phyloP scores from a whole-genome alignment of 352 stramenopile genomes.

The Phytophthora boehmeriae region DNA sequence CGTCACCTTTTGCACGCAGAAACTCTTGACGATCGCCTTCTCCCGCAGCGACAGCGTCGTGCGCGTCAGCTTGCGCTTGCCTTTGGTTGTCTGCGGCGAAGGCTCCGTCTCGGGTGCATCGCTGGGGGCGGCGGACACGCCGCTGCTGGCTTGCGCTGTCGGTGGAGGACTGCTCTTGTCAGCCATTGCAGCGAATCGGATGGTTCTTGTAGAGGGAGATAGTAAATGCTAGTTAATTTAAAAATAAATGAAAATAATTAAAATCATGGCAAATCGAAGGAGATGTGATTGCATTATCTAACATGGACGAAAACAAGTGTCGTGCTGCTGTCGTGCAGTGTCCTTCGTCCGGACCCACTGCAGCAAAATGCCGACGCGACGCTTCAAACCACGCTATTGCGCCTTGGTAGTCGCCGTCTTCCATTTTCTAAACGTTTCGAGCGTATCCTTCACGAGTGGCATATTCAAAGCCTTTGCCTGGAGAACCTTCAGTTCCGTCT shows the following conservation, averaged over 20 bases:
- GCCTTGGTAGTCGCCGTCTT: no score
- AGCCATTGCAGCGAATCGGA: conserved; percentile 6
- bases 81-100: neutral
- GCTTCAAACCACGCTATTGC: no score
- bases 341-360: no score
- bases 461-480: no score
- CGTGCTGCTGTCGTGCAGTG: no score
- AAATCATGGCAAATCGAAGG: neutral
- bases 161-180: conserved; percentile 1
- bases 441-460: no score
- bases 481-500: no score
- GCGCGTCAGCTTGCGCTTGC: conserved; percentile 41
- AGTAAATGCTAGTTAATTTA: no score
- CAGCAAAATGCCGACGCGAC: no score
- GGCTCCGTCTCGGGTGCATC: neutral
- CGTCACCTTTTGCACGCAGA: conserved; percentile 69
- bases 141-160: neutral
- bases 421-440: no score
- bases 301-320: no score
- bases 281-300: neutral
- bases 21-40: conserved; percentile 77
- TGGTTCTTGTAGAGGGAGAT: conserved; percentile 32
- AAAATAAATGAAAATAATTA: conserved; percentile 6
- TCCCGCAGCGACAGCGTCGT: conserved; percentile 72
- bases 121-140: neutral